Base-by-base conservation (phyloP, 192 early-diverging fungal species). In the Mortierella antarctica region DNA sequence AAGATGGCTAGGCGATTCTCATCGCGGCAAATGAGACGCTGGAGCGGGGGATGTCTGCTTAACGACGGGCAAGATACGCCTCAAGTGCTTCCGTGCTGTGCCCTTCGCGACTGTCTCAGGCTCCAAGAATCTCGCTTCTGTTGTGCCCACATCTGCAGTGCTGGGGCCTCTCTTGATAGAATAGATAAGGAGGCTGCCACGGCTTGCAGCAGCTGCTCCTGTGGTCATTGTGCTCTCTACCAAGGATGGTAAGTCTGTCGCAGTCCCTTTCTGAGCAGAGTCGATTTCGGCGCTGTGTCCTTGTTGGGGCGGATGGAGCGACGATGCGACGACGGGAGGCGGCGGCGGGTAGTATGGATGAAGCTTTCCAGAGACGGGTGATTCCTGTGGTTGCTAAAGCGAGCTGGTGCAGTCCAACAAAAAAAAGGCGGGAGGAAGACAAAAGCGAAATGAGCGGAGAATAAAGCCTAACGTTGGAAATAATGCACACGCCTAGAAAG, bases 281-380 rank as follows among this genome's bases (percentile, higher is more conserved):
- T 62, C 47, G 11, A n/a, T 1, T 6, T 53, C 51, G 9, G 18
- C 47, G 23, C 53, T 12, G 53, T 44, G 23, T n/a, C 47, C 65
- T 13, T 60, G 47, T 20, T 49, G 40, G 56, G 0, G 47, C 44
- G 13, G 48, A 45, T 62, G 17, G 18, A 63, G 54, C n/a, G 58
- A 61, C 3, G n/a, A 12, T 10, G 18, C 14, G 46, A 55, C 40
- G 39, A 39, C 6, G 7, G 63, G 31, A 15, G 61, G 46, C 7
- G 75, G 75, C 41, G 75, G 75, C 14, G 75, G 75, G 47, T 54
- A 64, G 54, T 79, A 79, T 8, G 75, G 64, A 31, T 71, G 75
- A 42, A 71, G 62, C 17, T 67, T 23, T 11, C 15, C 44, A 7
- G 64, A 15, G 23, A 44, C 39, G 7, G 48, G 41, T 40, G 39